Evolutionary conservation across 495 filamentous ascomycete genomes (phyloP).

Genomic region (Hypoxylon fuscum): DNA sequence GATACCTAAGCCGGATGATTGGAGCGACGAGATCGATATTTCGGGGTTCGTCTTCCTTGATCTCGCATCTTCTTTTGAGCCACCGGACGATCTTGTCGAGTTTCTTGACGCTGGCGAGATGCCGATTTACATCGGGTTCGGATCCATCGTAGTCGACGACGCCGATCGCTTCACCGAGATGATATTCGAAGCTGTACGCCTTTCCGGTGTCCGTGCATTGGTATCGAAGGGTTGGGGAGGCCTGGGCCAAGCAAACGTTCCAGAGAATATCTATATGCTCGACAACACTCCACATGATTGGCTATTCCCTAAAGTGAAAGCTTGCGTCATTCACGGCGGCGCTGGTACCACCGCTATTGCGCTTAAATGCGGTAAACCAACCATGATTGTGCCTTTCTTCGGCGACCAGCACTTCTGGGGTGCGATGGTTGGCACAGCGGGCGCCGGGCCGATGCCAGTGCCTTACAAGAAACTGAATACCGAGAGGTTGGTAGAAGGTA

Average conservation of each 20-base stretch:
- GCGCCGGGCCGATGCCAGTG: constrained; percentile 75
- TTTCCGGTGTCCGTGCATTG: constrained; percentile 67
- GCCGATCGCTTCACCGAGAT: constrained; percentile 67
- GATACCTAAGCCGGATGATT: constrained; percentile 72
- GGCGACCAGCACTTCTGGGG: constrained; percentile 88
- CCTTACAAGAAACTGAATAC: constrained; percentile 74
- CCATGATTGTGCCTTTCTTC: constrained; percentile 75
- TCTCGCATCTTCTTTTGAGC: constrained; percentile 66
- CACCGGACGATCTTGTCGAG: constrained; percentile 59
- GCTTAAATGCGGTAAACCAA: constrained; percentile 69
- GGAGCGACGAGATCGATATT: constrained; percentile 68
- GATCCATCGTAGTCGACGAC: constrained; percentile 74
- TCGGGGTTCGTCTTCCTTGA: constrained; percentile 73
- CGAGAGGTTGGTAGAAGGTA: constrained; percentile 72
- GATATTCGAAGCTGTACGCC: constrained; percentile 69
- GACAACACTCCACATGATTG: constrained; percentile 75
- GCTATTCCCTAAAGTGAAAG: constrained; percentile 68
- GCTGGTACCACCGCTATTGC: constrained; percentile 74
- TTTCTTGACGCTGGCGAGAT: constrained; percentile 66
- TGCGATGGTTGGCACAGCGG: constrained; percentile 69
- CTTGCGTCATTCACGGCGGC: constrained; percentile 72
- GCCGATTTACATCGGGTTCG: constrained; percentile 74
- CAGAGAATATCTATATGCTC: constrained; percentile 68
- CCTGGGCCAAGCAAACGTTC: constrained; percentile 63
- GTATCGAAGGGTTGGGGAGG: constrained; percentile 75